Evolutionary conservation across 1,284 basidiomycete genomes (phyloP), one percentile per base, ranked within the genome.

Genomic region (Ustilago trichophora): DNA sequence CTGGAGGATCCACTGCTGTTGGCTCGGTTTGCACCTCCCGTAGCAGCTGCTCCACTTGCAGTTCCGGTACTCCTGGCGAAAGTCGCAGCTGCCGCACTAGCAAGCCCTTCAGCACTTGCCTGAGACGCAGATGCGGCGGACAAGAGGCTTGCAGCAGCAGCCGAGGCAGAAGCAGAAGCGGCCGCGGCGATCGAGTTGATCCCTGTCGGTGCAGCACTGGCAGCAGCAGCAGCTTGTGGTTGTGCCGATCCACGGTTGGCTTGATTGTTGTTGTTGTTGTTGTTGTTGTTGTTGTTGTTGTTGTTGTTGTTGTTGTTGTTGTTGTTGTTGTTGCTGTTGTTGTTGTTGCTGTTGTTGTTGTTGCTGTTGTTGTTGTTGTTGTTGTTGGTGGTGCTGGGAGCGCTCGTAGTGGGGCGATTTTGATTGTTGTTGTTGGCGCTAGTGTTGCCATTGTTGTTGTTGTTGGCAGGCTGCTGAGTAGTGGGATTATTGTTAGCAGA

Each of bases 121-220:
- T 51, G 50, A 16, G 59, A 53, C 3, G 51, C 47, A 11, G 66
- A 40, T 10, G 54, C 59, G 13, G 59, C 54, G 2, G 66, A 58
- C 1, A 64, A 18, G 10, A 50, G 31, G 22, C 51, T 48, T 2
- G 55, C 66, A 18, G 45, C 51, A 21, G 53, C 48, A 16, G 59
- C 54, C 11, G 66, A 43, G 6, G 48, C 43, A 6, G 66, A 58
- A 2, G 62, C 46, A 0, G 54, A 56, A 12, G 53, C 54, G 6
- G 60, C 48, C 8, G 58, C 53, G 1, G 38, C 46, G 19, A 42
- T 40, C 2, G 52, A 32, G 32, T 41, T 57, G 49, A 31, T 21
- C 33, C 31, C 33, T 16, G 41, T 51, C 9, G 52, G 44, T 8
- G 45, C 33, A 21, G 56, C 48, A 42, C 34, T 41, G 6, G 27